Evolutionary conservation across 768 basidiomycete species (phyloP), one percentile per base, ranked within the genome.

Genomic region (Trametes cinnabarina): DNA sequence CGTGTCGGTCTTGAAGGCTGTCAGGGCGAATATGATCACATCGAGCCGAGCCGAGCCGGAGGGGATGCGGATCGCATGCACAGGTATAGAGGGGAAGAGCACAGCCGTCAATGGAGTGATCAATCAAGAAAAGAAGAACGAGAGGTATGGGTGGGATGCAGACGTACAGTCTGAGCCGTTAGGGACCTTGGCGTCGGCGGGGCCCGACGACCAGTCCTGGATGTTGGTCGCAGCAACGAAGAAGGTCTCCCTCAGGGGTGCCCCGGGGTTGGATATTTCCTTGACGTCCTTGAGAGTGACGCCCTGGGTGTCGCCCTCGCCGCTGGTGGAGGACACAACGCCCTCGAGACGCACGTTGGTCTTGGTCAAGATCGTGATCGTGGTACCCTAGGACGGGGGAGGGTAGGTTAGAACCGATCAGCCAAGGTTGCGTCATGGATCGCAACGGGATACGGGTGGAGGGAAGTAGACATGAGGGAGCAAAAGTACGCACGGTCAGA

Each of bases 1-100:
- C 9, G 83, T 76, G 68, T 93, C 91, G 23, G 90, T 94, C 63
- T 89, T 82, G 77, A 93, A 93, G 15, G 84, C 90, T 91, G 71
- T 30, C 39, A 39, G 8, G 26, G 28, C 30, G 7, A 20, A 50
- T 32, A 54, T 42, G 58, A 50, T 48, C 25, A 47, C 47, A 49
- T 20, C 34, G 39, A 14, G 30, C 30, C 30, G 51, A 49, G 51
- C 23, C 34, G 39, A 14, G 30, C 30, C 30, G 30, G 30, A 32
- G 12, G 7, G 40, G 32, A 20, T 35, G 43, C 55, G 35, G 26
- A 39, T 55, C 32, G 30, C 47, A 49, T 47, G 37, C 37, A 43
- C 50, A 54, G 41, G 39, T 8, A 44, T 9, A 30, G 14, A 25
- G 40, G n/a, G 20, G 10, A 14, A 25, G 43, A 39, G 53, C 55